These are phyloP conservation scores for Allium cepa DNA, from an alignment of 106 monocot genomes.

Conservation along the genomic window DNA sequence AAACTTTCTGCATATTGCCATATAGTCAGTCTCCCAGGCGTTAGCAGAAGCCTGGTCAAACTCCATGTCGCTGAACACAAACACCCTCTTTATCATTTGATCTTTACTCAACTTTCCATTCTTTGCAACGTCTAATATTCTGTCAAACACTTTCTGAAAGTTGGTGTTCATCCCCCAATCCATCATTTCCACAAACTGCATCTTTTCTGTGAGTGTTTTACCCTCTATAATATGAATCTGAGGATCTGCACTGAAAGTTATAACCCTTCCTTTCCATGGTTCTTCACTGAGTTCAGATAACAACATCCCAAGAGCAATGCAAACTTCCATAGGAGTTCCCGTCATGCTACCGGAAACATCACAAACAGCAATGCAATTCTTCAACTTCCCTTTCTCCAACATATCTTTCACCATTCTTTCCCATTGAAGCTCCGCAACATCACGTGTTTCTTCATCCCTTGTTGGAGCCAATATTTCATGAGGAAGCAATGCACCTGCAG, in stretches of 20 bases:
- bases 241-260: constrained; percentile 40
- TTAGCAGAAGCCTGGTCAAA: constrained; percentile 43
- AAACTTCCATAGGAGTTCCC: constrained; percentile 59
- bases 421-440: constrained; percentile 78
- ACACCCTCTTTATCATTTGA: constrained; percentile 58
- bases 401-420: constrained; percentile 51
- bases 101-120: constrained; percentile 22
- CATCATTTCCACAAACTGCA: constrained; percentile 26
- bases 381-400: constrained; percentile 31
- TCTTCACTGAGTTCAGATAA: constrained; percentile 63
- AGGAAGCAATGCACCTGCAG: constrained; percentile 62
- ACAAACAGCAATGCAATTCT: constrained; percentile 65
- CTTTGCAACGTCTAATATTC: constrained; percentile 29
- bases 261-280: constrained; percentile 67
- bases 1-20: constrained; percentile 53
- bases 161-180: constrained; percentile 45
- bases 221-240: constrained; percentile 40
- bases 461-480: constrained; percentile 42
- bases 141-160: constrained; percentile 55
- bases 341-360: constrained; percentile 68
- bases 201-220: constrained; percentile 37
- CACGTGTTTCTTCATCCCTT: constrained; percentile 3
- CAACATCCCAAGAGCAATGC: constrained; percentile 56
- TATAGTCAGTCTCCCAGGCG: constrained; percentile 64
- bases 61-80: constrained; percentile 86